Base-by-base conservation (phyloP, 1,139 yeast genomes). In the Casaregolazyma suthepensis region DNA sequence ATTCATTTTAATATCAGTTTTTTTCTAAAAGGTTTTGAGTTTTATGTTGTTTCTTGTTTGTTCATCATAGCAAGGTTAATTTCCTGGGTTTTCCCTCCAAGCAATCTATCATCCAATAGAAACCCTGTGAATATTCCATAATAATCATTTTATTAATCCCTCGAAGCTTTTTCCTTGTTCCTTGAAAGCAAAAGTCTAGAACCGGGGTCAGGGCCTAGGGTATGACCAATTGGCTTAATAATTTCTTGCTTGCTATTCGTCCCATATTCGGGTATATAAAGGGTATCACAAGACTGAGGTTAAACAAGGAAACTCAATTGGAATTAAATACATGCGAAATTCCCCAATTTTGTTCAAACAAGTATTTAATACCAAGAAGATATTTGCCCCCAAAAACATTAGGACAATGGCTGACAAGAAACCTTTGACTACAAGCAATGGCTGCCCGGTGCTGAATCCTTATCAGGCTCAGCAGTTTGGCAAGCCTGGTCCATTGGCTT, bases 391-490 rank as follows among this genome's bases (percentile, higher is more conserved):
- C 3, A 15, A 17, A 18, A 26, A 26, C 10, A 49, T 26, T 26
- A 15, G n/a, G 45, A 49, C 23, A 23, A 59, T 57, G 59, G 47
- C 58, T 50, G 57, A 53, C 42, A 54, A 52, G 42, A 64, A 63
- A 35, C 71, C 74, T 50, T 80, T 76, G 74, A 78, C 94, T 15
- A 83, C 86, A 61, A 80, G 90, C 58, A 82, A 82, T 66, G 95
- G 95, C 54, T 77, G 81, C 64, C 94, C 94, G 48, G 80, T 82
- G 53, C 75, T 79, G 54, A 62, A 61, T 74, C 80, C 90, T 45
- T 82, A 81, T 65, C 91, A 90, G 52, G 78, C 93, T 38, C 88
- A 84, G 71, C 77, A 91, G 70, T 71, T 87, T 49, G 87, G 89
- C 60, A 76, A 84, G 56, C 81, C 79, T 60, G 91, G 95, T 58